A percentile compares a stretch with the other conserved stretches of the same genome.
Evolutionary conservation across 371 early-diverging fungal species (phyloP).

Genomic region (Mucor circinelloides): DNA sequence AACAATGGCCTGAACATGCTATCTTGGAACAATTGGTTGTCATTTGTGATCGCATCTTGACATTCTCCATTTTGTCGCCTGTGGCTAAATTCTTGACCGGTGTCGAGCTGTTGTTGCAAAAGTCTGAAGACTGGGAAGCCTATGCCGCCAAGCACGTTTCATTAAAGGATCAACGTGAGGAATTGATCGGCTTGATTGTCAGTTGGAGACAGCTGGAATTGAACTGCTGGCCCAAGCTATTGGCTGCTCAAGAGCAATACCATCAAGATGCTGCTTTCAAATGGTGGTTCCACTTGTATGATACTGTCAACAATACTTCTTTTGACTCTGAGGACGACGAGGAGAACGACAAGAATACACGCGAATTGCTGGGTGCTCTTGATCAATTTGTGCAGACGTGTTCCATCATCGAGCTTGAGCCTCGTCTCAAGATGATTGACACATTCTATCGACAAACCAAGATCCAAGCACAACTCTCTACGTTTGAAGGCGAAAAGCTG

Average conservation of each 20-base stretch:
- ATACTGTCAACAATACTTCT: conserved; percentile 47
- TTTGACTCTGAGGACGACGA: conserved; percentile 34
- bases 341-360: conserved; percentile 28
- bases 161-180: conserved; percentile 70
- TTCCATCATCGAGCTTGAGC: conserved; percentile 80
- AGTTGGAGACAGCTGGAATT: conserved; percentile 93
- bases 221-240: conserved; percentile 86
- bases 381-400: conserved; percentile 85
- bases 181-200: conserved; percentile 77
- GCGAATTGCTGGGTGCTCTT: conserved; percentile 59
- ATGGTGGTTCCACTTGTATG: conserved; percentile 92
- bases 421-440: conserved; percentile 76
- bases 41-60: conserved; percentile 71
- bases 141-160: conserved; percentile 88
- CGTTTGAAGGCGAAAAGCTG: conserved; percentile 21
- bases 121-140: conserved; percentile 94
- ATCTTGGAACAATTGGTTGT: conserved; percentile 75
- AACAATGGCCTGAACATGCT: conserved; percentile 92
- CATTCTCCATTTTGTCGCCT: conserved; percentile 82
- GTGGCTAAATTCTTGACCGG: conserved; percentile 91
- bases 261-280: conserved; percentile 63
- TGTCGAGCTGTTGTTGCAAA: conserved; percentile 82
- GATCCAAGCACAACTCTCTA: conserved; percentile 38
- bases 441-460: conserved; percentile 71
- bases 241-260: conserved; percentile 80